Base-by-base conservation (phyloP, 2,329 filamentous ascomycete species). In the Septoria linicola region DNA sequence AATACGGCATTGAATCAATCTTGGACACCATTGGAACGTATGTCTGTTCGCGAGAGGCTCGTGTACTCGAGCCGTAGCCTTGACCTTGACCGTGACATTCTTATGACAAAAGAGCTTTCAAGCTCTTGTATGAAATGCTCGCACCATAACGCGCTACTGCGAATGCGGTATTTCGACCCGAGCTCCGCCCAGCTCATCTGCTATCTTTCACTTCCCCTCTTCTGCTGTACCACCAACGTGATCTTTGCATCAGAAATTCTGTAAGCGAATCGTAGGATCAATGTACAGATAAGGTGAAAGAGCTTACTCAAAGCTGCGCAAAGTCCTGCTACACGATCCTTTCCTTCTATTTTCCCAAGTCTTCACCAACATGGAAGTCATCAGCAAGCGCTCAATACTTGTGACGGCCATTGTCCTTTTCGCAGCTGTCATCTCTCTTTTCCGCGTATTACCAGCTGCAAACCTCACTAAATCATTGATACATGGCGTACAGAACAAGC, bases 331-430 rank as follows among this genome's bases (percentile, higher is more conserved):
- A 7, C 31, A 13, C 4, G 11, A 7, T 6, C n/a, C 5, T n/a
- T 34, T 16, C 14, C 4, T 5, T 34, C n/a, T 34, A 4, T 34
- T 34, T n/a, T n/a, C 13, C 14, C 14, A 5, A 5, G 4, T 16
- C 31, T 34, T 34, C 6, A 35, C 31, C 32, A 49, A 13, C 13
- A 61, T 61, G 55, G 58, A 62, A 32, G 17, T 49, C 13, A 44
- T 49, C 49, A 50, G 43, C 11, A 56, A 43, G 42, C 43, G 48
- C 7, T 41, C 49, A 21, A 20, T 58, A 2, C 17, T 53, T 13
- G 42, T 62, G 16, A 52, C 52, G 3, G 46, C 58, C 7, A 19
- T 53, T 23, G 43, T 60, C 14, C 45, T 59, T 25, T 55, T 62
- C 43, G 43, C 55, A 20, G 52, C 50, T 6, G 13, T n/a, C 17